A percentile compares a stretch with the other conserved stretches of the same genome.
Evolutionary conservation across 805 yeast genomes (phyloP).

Genomic region (Myxozyma nipponensis): DNA sequence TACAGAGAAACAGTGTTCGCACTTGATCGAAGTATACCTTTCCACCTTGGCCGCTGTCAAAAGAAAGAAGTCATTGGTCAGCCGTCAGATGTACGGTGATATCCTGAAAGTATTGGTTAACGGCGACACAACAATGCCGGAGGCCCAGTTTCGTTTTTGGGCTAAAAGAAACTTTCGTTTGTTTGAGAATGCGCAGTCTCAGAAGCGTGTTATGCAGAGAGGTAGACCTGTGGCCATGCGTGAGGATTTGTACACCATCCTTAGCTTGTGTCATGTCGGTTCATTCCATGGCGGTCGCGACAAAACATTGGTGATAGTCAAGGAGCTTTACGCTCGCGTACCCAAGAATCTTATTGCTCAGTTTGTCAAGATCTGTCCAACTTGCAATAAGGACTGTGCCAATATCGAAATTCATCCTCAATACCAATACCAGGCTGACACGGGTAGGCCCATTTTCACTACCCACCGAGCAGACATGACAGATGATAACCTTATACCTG

Average conservation of each 20-base stretch:
- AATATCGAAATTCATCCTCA: constrained; percentile 75
- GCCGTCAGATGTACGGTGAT: constrained; percentile 20
- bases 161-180: constrained; percentile 19
- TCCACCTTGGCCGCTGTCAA: constrained; percentile 23
- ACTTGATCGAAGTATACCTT: constrained; percentile 22
- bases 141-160: constrained; percentile 27
- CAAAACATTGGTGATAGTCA: constrained; percentile 19
- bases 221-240: constrained; percentile 22
- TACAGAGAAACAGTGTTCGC: constrained; percentile 15
- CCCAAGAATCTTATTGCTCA: constrained; percentile 26
- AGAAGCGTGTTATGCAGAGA: constrained; percentile 19
- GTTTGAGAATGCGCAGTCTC: constrained; percentile 5
- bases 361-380: constrained; percentile 26
- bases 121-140: constrained; percentile 2
- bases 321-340: constrained; percentile 24
- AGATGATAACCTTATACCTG: not conserved
- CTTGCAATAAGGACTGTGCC: constrained; percentile 50
- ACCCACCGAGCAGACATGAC: not conserved
- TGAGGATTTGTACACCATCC: constrained; percentile 23
- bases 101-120: constrained; percentile 12
- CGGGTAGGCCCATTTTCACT: not conserved
- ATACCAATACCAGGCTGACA: constrained; percentile 1
- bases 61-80: constrained; percentile 21
- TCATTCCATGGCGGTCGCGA: constrained; percentile 27
- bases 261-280: constrained; percentile 16